Conservation (phyloP, 139 green algal species). For the Volvox africanus region DNA sequence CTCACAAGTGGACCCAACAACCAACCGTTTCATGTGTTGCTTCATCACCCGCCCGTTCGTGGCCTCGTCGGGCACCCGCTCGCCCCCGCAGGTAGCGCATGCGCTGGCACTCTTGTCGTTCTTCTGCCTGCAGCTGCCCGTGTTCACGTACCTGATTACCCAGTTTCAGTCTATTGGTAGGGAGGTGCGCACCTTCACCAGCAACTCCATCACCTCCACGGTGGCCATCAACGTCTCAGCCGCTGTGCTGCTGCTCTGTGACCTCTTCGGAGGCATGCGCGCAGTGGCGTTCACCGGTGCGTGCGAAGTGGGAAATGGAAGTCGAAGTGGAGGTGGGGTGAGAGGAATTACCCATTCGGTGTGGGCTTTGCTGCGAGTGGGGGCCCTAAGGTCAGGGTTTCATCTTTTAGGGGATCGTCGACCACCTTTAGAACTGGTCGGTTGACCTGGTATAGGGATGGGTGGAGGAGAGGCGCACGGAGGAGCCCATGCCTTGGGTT, state of each 20-base stretch:
- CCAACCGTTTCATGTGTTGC: too few species aligned
- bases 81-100: conserved; percentile 49
- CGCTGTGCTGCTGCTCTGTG: conserved; percentile 56
- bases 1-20: too few species aligned
- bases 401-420: too few species aligned
- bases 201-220: conserved; percentile 40
- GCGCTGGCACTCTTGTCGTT: conserved; percentile 53
- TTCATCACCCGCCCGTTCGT: background rate
- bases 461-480: too few species aligned
- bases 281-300: conserved; percentile 56
- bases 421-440: too few species aligned
- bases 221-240: conserved; percentile 58
- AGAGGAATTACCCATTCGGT: too few species aligned
- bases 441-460: too few species aligned
- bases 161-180: conserved; percentile 62
- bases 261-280: conserved; percentile 64
- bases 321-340: too few species aligned
- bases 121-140: conserved; percentile 63
- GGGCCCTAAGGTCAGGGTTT: too few species aligned
- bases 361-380: too few species aligned
- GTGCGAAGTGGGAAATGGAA: too few species aligned
- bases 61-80: background rate
- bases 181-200: conserved; percentile 64
- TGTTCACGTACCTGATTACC: conserved; percentile 72
- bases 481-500: too few species aligned